A percentile compares a stretch with the other conserved stretches of the same genome.
Conservation (phyloP, 2,329 filamentous ascomycete genomes). For the Fusarium newnesense region DNA sequence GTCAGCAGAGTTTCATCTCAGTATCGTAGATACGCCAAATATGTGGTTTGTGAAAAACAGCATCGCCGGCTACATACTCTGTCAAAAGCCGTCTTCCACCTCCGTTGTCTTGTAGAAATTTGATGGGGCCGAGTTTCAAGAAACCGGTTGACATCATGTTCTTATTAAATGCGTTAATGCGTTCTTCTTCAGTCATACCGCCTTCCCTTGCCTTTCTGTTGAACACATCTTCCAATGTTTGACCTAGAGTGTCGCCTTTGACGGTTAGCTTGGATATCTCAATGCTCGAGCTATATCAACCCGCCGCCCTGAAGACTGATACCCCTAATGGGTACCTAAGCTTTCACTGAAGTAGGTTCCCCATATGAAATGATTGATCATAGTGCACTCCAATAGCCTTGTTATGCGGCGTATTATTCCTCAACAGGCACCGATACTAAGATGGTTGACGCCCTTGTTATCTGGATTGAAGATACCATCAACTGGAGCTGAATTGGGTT, state of each 20-base stretch:
- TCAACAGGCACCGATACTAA: conserved; percentile 49
- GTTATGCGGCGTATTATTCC: conserved; percentile 67
- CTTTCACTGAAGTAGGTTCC: conserved; percentile 64
- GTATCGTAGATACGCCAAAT: not conserved
- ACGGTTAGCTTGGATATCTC: not conserved
- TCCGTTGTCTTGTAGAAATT: conserved; percentile 45
- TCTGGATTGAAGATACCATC: conserved; percentile 14
- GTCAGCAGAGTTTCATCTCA: not conserved
- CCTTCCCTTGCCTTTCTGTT: conserved; percentile 46
- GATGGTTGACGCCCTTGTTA: conserved; percentile 12
- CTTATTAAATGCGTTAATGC: conserved; percentile 62
- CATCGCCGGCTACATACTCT: conserved; percentile 54
- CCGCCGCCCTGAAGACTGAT: conserved; percentile 18
- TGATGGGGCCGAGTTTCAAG: conserved; percentile 59
- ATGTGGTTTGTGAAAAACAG: conserved; percentile 51
- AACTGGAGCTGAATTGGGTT: conserved; percentile 3
- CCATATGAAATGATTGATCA: conserved; percentile 67
- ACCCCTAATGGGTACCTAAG: conserved; percentile 68
- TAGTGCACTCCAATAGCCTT: conserved; percentile 70
- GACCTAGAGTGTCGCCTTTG: conserved; percentile 15
- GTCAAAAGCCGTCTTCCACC: conserved; percentile 49
- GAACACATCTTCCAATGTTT: conserved; percentile 7
- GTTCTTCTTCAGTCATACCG: conserved; percentile 63
- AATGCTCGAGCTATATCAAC: conserved; percentile 17
- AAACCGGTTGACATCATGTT: conserved; percentile 69